Conservation (phyloP, 805 yeast genomes). For the Candida nemodendra region DNA sequence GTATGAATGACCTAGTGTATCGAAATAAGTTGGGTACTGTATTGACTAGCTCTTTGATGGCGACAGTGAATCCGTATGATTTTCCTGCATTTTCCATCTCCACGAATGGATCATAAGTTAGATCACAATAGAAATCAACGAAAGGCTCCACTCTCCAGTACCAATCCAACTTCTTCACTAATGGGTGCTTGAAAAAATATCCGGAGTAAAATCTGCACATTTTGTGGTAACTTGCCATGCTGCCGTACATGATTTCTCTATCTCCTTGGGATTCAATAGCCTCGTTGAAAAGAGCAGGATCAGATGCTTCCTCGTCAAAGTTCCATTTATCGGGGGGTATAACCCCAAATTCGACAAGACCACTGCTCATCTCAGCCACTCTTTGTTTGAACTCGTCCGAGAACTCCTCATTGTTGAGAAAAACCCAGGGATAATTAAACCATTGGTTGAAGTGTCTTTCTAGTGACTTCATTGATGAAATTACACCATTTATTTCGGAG, state of each 20-base stretch:
- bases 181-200: conserved; percentile 72
- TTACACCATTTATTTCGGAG: conserved; percentile 73
- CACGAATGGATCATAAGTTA: conserved; percentile 86
- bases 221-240: conserved; percentile 77
- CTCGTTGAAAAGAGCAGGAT: conserved; percentile 49
- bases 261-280: conserved; percentile 76
- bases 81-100: conserved; percentile 72
- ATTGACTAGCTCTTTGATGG: conserved; percentile 72
- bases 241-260: conserved; percentile 80
- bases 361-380: conserved; percentile 52
- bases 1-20: conserved; percentile 63
- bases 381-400: conserved; percentile 56
- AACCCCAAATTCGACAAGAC: conserved; percentile 69
- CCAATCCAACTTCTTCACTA: conserved; percentile 75
- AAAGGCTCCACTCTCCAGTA: conserved; percentile 97
- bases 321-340: conserved; percentile 67
- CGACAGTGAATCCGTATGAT: conserved; percentile 81
- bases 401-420: conserved; percentile 79
- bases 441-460: conserved; percentile 92
- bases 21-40: conserved; percentile 83
- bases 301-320: conserved; percentile 46
- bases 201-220: conserved; percentile 96
- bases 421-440: conserved; percentile 91
- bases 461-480: conserved; percentile 66
- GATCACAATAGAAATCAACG: conserved; percentile 85